Evolutionary conservation across 73 alveolate species (phyloP).

Genomic region (Paramecium pentaurelia): DNA sequence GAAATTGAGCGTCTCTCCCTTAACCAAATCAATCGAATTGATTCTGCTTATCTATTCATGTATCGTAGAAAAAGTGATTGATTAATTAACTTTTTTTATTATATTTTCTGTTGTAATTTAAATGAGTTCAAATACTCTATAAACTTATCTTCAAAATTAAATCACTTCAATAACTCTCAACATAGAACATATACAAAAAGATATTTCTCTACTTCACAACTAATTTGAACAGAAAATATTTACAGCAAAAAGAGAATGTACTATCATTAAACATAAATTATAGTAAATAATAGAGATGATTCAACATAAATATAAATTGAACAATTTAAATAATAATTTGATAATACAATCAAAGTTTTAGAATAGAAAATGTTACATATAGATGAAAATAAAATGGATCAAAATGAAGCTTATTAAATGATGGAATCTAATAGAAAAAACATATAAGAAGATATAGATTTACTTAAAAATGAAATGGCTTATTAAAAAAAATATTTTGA

Average conservation of each 20-base stretch:
- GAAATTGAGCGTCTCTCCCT: constrained; percentile 7
- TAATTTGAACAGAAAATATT: neutral
- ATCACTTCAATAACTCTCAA: neutral
- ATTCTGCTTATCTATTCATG: constrained; percentile 10
- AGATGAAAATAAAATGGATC: constrained; percentile 16
- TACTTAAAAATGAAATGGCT: constrained; percentile 35
- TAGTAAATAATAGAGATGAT: constrained; percentile 4
- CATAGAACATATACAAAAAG: neutral
- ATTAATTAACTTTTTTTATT: neutral
- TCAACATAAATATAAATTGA: neutral
- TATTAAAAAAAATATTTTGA: constrained; percentile 53
- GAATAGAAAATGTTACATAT: neutral
- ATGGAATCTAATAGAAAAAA: constrained; percentile 40
- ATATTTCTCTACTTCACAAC: neutral
- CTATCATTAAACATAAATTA: neutral
- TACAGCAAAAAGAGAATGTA: neutral
- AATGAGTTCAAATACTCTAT: neutral
- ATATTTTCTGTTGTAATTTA: neutral
- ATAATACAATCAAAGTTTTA: neutral
- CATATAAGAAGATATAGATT: constrained; percentile 31
- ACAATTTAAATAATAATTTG: neutral
- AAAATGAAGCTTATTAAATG: constrained; percentile 25
- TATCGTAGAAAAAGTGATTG: neutral
- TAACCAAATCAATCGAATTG: neutral
- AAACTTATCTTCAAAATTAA: neutral